Evolutionary conservation across 2,329 filamentous ascomycete species (phyloP).

Genomic region (Fragosphaeria purpurea): DNA sequence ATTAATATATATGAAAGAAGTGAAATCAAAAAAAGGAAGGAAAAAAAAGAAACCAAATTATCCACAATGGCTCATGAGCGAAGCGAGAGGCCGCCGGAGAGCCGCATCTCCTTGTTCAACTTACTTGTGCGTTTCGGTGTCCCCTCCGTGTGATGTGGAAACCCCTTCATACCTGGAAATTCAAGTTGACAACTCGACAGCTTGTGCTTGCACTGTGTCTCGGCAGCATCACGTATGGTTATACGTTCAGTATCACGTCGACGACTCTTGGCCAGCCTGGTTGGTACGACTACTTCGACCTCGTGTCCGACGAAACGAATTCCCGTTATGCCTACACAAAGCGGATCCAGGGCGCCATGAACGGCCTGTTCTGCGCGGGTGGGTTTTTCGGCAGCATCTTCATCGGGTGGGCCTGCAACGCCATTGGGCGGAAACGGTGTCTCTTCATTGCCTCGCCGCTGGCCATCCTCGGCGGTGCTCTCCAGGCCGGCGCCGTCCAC

Average conservation of each 20-base stretch:
- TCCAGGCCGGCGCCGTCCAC: slow-evolving; percentile 12
- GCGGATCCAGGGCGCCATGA: slow-evolving; percentile 6
- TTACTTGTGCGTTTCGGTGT: neutral
- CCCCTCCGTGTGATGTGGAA: too few relatives aligned
- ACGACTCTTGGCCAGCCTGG: slow-evolving; percentile 6
- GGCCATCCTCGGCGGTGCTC: slow-evolving; percentile 4
- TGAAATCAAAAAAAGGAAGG: too few relatives aligned
- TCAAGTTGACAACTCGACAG: neutral
- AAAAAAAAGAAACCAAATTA: too few relatives aligned
- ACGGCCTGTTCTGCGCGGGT: slow-evolving; percentile 6
- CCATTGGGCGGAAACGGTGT: slow-evolving; percentile 4
- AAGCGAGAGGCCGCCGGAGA: neutral
- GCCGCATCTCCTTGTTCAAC: slow-evolving; percentile 1
- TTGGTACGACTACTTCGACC: slow-evolving; percentile 7
- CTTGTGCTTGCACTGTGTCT: slow-evolving; percentile 1
- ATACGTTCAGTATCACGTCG: slow-evolving; percentile 4
- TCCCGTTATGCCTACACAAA: slow-evolving; percentile 1
- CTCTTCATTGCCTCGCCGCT: slow-evolving; percentile 1
- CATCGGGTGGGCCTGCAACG: slow-evolving; percentile 3
- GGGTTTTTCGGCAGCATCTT: slow-evolving; percentile 8
- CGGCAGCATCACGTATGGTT: slow-evolving; percentile 4
- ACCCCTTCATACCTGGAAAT: too few relatives aligned
- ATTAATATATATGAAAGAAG: too few relatives aligned
- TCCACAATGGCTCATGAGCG: neutral
- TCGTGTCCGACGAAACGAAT: neutral